Evolutionary conservation across 2,329 filamentous ascomycete species (phyloP), one percentile per base, ranked within the genome.

Genomic region (Penicillium sp.): DNA sequence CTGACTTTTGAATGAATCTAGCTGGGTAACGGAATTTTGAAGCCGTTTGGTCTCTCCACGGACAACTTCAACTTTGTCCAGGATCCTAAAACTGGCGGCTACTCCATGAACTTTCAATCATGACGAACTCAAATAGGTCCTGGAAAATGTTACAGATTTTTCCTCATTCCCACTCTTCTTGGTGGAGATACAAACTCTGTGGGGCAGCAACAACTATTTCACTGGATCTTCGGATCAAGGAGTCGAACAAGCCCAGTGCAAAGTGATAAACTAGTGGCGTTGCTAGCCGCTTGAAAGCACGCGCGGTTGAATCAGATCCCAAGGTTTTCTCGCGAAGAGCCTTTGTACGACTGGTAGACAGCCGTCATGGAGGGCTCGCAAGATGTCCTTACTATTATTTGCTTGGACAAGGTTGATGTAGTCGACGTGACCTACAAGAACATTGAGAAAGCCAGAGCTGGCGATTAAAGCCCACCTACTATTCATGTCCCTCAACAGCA

Each of bases 61-160:
- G 89, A 96, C 50, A 97, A 96, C 76, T 98, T 99, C 74, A 88
- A 97, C 66, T 96, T 98, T 84, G 88, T 90, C 30, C 92, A 97
- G 78, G 94, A 97, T 73, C 91, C 94, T 71, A 90, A 89, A 65
- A 91, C 89, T 0, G 95, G 95, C 1, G 93, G 93, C 0, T 98
- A 98, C 79, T 97, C 91, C 78, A 91, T 99, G 89, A 94, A 93
- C 68, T 97, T 98, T 61, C 78, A 81, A 53, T 76, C 73, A 12
- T 75, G 61, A 73, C 13, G 6, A 13, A 26, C 8, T 28, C 26
- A 30, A 12, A 49, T 30, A n/a, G 45, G 26, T 30, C 26, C 4
- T 49, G 22, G 26, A 2, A 49, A n/a, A 30, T 7, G 17, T 13
- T 2, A 12, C 9, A 2, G 26, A 15, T 15, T 30, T n/a, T 13